Evolutionary conservation across 495 filamentous ascomycete genomes (phyloP).

Genomic region (Hypoxylon rickii): DNA sequence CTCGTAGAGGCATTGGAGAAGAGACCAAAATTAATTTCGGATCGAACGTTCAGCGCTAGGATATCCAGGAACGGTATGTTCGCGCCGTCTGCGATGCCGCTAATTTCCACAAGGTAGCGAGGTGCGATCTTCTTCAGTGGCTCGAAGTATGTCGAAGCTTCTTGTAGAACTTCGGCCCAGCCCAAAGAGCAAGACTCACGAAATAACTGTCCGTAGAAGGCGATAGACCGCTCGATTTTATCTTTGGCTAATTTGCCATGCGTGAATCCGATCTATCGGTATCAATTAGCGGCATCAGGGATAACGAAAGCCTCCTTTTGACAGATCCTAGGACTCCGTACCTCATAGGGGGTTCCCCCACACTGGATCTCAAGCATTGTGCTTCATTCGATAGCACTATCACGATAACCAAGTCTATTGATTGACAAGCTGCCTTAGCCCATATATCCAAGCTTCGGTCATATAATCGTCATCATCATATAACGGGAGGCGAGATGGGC

Average conservation of each 20-base stretch:
- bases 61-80: conserved; percentile 59
- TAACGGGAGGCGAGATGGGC: neutral
- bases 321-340: conserved; percentile 6
- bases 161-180: conserved; percentile 36
- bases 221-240: conserved; percentile 30
- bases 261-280: conserved; percentile 29
- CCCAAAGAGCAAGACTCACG: conserved; percentile 27
- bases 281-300: neutral
- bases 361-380: conserved; percentile 45
- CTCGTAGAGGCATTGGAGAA: conserved; percentile 43
- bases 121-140: conserved; percentile 40
- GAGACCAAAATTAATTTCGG: conserved; percentile 67
- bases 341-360: conserved; percentile 38
- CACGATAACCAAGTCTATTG: too few species aligned
- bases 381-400: neutral
- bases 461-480: neutral
- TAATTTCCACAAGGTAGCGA: conserved; percentile 57
- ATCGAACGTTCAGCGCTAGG: conserved; percentile 68
- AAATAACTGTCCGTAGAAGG: conserved; percentile 36
- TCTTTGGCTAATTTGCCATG: conserved; percentile 34
- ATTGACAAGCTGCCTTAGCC: neutral
- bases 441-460: neutral
- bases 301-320: neutral
- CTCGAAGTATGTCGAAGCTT: conserved; percentile 28
- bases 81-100: conserved; percentile 63